Evolutionary conservation across 2,329 filamentous ascomycete species (phyloP).

Genomic region (Helotiales sp.): DNA sequence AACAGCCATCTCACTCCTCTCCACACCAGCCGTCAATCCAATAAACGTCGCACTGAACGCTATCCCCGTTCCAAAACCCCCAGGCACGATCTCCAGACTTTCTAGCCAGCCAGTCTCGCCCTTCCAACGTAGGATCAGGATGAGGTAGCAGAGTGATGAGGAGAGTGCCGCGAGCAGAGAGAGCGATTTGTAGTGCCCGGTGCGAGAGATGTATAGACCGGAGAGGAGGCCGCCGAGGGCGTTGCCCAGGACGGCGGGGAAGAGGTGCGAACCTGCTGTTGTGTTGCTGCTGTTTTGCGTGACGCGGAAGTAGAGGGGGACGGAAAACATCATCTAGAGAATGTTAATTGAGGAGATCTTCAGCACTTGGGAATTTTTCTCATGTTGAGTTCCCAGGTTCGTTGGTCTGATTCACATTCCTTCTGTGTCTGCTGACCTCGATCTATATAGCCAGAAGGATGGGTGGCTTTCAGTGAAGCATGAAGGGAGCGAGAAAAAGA

Average conservation of each 20-base stretch:
- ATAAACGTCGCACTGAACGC: constrained; percentile 54
- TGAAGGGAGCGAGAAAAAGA: too few species aligned
- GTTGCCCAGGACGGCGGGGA: constrained; percentile 72
- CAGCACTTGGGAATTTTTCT: too few species aligned
- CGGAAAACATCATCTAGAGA: constrained; percentile 61
- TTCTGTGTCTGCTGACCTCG: too few species aligned
- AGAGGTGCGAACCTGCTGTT: constrained; percentile 62
- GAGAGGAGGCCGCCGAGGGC: constrained; percentile 65
- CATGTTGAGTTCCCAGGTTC: too few species aligned
- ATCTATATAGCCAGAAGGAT: constrained; percentile 55
- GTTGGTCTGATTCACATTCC: too few species aligned
- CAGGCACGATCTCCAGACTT: constrained; percentile 63
- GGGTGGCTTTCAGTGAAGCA: too few species aligned
- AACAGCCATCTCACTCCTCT: constrained; percentile 53
- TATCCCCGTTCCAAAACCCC: constrained; percentile 57
- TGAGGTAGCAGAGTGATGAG: constrained; percentile 55
- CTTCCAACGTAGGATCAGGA: constrained; percentile 63
- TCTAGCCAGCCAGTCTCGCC: constrained; percentile 61
- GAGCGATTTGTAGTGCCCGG: constrained; percentile 63
- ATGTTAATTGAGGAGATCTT: too few species aligned
- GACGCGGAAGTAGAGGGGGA: constrained; percentile 74
- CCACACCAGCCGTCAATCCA: constrained; percentile 52
- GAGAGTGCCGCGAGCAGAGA: constrained; percentile 56
- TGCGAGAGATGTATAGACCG: constrained; percentile 52
- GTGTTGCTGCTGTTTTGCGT: constrained; percentile 62